Evolutionary conservation across 2,329 filamentous ascomycete genomes (phyloP), one percentile per base, ranked within the genome.

Genomic region (Ilyonectria destructans): DNA sequence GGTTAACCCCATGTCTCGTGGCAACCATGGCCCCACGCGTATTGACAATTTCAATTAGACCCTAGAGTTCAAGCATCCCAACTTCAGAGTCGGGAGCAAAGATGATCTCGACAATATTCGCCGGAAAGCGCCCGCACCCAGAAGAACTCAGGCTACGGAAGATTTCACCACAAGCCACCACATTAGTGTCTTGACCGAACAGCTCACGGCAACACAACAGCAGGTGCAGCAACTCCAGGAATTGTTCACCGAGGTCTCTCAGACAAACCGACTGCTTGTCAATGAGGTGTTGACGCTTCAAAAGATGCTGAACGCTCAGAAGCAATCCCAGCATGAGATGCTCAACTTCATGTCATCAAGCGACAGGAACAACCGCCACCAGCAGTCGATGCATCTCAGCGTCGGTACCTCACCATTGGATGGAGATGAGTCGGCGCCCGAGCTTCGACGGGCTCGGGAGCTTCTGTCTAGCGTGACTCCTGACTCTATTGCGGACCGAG

Each of bases 71-170:
- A 97, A 96, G 80, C 96, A 99, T 78, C 96, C 96, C 13, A 95
- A 97, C 77, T 99, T 99, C 84, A 93, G 95, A 75, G 92, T 93
- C 72, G 96, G 98, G 82, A 97, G 96, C 82, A 98, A 98, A 81
- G 95, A 98, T 79, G 96, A 95, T 52, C 87, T 99, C 55, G 96
- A 99, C 78, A 98, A 98, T 74, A 99, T 99, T 77, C 91, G 95
- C 76, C 89, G 96, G 74, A 99, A 99, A 83, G 96, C 96, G 2
- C 96, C 96, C 0, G 95, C 96, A 2, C 93, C 96, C 3, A 88
- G 96, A 72, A 98, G 98, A 79, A 82, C 87, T 3, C 88, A 89
- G 72, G 83, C 84, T 12, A 80, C 85, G 19, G 92, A 91, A 64
- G 95, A 97, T 59, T 91, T 93, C 64, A 90, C 93, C 26, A 93